Conservation (phyloP, 768 basidiomycete species). For the Thelephora aurantiotincta region DNA sequence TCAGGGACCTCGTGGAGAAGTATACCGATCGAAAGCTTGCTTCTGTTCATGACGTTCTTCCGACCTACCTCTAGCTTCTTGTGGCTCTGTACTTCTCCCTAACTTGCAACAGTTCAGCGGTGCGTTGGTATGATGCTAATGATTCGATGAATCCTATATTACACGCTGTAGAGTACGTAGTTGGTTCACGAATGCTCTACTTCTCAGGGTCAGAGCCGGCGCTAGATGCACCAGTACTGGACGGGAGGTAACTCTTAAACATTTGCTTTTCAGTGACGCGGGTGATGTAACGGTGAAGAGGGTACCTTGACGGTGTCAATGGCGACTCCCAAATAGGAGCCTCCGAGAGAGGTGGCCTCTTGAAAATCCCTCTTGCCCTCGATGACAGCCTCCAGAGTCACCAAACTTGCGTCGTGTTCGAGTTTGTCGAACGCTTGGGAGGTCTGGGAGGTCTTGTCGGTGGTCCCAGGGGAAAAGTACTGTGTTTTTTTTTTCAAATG, state of each 20-base stretch:
- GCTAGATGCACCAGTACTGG: not conserved
- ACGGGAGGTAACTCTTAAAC: not conserved
- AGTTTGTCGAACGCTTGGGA: slow-evolving; percentile 23
- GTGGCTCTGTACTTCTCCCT: not conserved
- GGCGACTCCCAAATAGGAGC: not conserved
- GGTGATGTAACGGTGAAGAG: too few relatives aligned
- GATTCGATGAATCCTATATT: too few relatives aligned
- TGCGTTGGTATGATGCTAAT: too few relatives aligned
- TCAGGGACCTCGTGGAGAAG: slow-evolving; percentile 25
- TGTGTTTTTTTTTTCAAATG: not conserved
- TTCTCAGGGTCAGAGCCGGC: too few relatives aligned
- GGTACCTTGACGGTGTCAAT: not conserved
- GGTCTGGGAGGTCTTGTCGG: slow-evolving; percentile 1
- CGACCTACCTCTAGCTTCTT: slow-evolving; percentile 27
- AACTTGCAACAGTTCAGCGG: too few relatives aligned
- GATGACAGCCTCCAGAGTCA: not conserved
- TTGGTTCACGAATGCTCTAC: too few relatives aligned
- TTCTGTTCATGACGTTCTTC: slow-evolving; percentile 38
- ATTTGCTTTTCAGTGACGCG: too few relatives aligned
- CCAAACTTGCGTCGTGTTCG: slow-evolving; percentile 16
- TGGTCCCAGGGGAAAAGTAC: not conserved
- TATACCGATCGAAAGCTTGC: slow-evolving; percentile 25
- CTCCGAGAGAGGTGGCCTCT: not conserved
- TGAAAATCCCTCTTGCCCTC: not conserved
- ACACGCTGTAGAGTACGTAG: too few relatives aligned